Base-by-base conservation (phyloP, 2,329 filamentous ascomycete species). In the Calonectria honghensis region DNA sequence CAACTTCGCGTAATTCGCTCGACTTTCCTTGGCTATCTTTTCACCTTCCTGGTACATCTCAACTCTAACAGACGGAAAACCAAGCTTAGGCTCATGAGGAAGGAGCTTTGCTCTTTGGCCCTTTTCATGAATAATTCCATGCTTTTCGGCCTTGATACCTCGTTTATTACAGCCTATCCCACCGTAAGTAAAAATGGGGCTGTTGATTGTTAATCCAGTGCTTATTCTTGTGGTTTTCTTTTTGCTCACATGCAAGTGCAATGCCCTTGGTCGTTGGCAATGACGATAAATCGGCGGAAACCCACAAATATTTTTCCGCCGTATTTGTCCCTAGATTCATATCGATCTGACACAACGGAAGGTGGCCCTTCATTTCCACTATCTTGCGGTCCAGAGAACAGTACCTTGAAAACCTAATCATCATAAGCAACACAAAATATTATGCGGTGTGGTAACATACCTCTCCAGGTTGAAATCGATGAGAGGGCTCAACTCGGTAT, bases 1-100 rank as follows among this genome's bases (percentile, higher is more conserved):
- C 7, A 90, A 83, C 75, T 91, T 91, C 6, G 89, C 88, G 80
- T 91, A 92, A 82, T 92, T 91, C 76, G 91, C 86, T 4, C 90
- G 87, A 13, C 90, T 92, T 74, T 89, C 87, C 39, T 77, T 84
- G 11, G 84, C 84, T 10, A 92, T 84, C 68, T 82, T 86, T 73
- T 91, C 89, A 35, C 84, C 85, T 14, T 84, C 81, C 4, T 84
- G 82, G 27, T 81, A 83, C 31, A 91, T 86, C 1, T 85, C 80
- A 57, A 90, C 84, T 31, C 82, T 82, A 39, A 91, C 85, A 0
- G 90, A 86, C 0, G 77, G 45, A 65, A 89, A 90, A 0, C 90
- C 90, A 11, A 91, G 85, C 0, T 78, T 65, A 1, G 88, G 88
- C 78, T 92, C 90, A 13, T 81, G 80, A 1, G 80, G 73, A 1